Base-by-base conservation (phyloP, 2,329 filamentous ascomycete genomes). In the Epichloe amarillans region DNA sequence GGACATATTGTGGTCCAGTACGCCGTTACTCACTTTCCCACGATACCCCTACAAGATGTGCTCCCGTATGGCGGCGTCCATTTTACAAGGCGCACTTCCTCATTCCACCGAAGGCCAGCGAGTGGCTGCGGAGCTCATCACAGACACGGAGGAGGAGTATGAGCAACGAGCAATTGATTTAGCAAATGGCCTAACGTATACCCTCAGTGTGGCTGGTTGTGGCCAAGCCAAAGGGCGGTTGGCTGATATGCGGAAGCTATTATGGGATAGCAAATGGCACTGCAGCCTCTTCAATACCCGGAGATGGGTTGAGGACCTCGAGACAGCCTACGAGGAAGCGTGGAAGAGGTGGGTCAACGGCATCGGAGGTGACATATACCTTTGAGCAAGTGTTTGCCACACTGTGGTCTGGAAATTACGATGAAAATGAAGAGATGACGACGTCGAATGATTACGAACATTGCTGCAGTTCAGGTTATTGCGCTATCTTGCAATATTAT, bases 21-120 rank as follows among this genome's bases (percentile, higher is more conserved):
- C 93, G 0, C 93, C 93, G 5, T 72, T 98, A 21, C 74, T 98
- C 30, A 98, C 93, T 0, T 74, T 93, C 33, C 90, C 93, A 11
- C 80, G 93, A 37, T 96, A 97, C 66, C 80, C 86, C 47, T 96
- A 96, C 70, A 98, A 98, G 69, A 98, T 98, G 93, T 98, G 93
- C 67, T 95, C 88, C 42, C 86, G 93, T 50, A 98, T 98, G 86
- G 93, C 91, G 6, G 90, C 93, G 6, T 95, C 88, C 11, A 97
- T 98, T 51, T 75, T 98, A 33, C 86, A 82, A 56, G 93, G 93
- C 15, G 93, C 93, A 0, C 70, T 98, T 3, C 93, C 93, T 0
- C 84, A 82, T 57, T 75, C 72, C 0, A 68, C 72, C 1, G 79
- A 81, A n/a, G 89, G 91, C 3, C 69, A 71, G 6, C 72, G 71